Conservation (phyloP, 2,329 filamentous ascomycete species). For the Xylaria sp. region DNA sequence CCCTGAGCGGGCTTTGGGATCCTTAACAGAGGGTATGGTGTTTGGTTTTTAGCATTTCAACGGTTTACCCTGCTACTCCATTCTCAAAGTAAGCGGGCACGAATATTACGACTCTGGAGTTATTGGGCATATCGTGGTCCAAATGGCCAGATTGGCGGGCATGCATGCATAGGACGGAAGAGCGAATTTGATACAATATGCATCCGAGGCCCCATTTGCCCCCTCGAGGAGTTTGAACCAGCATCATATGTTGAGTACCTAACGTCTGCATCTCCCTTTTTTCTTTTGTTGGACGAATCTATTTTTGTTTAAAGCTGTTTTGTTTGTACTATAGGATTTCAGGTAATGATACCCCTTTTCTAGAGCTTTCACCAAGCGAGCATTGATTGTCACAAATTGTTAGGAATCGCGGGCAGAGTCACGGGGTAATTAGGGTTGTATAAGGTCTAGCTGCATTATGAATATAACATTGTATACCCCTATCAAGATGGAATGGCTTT, state of each 20-base stretch:
- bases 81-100: slow-evolving; percentile 3
- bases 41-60: background rate
- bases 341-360: slow-evolving; percentile 28
- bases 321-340: slow-evolving; percentile 27
- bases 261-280: background rate
- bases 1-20: background rate
- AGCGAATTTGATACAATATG: slow-evolving; percentile 11
- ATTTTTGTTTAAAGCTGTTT: background rate
- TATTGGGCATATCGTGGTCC: slow-evolving; percentile 10
- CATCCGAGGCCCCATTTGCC: slow-evolving; percentile 11
- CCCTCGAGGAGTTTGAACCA: slow-evolving; percentile 14
- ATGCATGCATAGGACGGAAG: slow-evolving; percentile 23
- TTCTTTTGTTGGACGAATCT: background rate
- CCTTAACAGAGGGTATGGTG: background rate
- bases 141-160: slow-evolving; percentile 19
- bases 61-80: background rate
- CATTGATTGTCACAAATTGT: slow-evolving; percentile 7
- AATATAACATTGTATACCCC: slow-evolving; percentile 2
- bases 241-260: background rate
- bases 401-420: background rate
- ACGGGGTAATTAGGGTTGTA: background rate
- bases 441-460: background rate
- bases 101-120: slow-evolving; percentile 27
- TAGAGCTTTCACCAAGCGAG: slow-evolving; percentile 12
- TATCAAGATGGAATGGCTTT: no score